phyloP scores from a whole-genome alignment of 768 basidiomycete species.

The Boletus sp. region DNA sequence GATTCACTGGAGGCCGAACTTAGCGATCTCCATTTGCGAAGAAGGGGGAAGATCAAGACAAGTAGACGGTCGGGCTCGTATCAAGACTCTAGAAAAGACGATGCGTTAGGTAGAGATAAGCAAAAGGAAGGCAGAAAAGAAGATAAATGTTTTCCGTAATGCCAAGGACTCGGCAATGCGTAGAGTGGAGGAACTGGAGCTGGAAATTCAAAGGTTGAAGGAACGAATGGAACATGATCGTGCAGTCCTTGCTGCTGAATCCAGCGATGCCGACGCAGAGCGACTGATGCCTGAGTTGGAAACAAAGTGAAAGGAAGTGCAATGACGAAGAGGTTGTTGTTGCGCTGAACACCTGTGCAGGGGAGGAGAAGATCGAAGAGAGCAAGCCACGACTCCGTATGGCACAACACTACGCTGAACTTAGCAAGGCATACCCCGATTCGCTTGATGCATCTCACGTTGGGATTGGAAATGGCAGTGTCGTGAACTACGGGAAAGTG shows the following conservation, averaged over 20 bases:
- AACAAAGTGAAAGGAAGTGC: constrained; percentile 54
- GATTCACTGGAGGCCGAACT: constrained; percentile 70
- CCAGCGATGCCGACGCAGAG: constrained; percentile 40
- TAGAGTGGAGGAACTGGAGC: constrained; percentile 57
- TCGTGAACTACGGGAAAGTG: constrained; percentile 9
- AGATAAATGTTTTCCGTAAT: constrained; percentile 66
- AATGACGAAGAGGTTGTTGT: constrained; percentile 65
- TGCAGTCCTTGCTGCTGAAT: constrained; percentile 46
- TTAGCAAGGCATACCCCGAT: constrained; percentile 36
- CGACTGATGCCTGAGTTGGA: constrained; percentile 46
- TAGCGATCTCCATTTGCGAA: constrained; percentile 66
- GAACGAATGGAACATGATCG: constrained; percentile 56
- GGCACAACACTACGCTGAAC: constrained; percentile 58
- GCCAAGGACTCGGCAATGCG: constrained; percentile 61
- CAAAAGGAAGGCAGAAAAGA: constrained; percentile 86
- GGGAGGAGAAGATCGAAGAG: constrained; percentile 65
- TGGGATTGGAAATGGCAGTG: constrained; percentile 2
- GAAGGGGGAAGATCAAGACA: constrained; percentile 80
- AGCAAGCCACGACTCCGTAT: constrained; percentile 58
- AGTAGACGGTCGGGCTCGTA: constrained; percentile 76
- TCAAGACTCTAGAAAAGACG: constrained; percentile 83
- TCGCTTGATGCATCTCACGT: constrained; percentile 9
- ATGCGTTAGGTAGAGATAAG: constrained; percentile 78
- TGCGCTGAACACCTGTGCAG: constrained; percentile 61
- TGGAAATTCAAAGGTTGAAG: constrained; percentile 57